Percentiles rank a stretch among this genome's conserved stretches.
Conservation (phyloP, 2,329 filamentous ascomycete species). For the Aspergillus sp. region DNA sequence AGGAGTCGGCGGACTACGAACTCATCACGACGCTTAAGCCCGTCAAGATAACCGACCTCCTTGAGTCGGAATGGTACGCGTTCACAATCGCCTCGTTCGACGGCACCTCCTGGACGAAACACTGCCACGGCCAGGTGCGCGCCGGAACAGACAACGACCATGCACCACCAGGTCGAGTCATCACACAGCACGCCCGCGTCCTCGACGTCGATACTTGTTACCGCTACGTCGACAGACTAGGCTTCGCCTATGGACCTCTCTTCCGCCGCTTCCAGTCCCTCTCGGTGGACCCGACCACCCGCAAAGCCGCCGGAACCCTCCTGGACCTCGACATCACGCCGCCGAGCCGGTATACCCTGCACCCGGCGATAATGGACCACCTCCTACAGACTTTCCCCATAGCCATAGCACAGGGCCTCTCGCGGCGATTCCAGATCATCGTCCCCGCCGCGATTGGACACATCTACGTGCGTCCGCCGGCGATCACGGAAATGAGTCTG, state of each 20-base stretch:
- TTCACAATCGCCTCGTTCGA: conserved; percentile 22
- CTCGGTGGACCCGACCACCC: background rate
- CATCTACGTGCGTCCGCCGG: background rate
- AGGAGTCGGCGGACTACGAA: conserved; percentile 15
- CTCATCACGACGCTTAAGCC: conserved; percentile 22
- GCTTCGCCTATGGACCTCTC: background rate
- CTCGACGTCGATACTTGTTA: background rate
- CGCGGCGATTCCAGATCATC: conserved; percentile 4
- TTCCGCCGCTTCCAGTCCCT: background rate
- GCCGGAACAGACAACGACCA: background rate
- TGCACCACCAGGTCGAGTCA: background rate
- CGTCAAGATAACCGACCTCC: background rate
- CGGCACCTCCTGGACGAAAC: conserved; percentile 20
- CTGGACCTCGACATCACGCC: background rate
- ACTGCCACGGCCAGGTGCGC: conserved; percentile 24
- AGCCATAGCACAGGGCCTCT: background rate
- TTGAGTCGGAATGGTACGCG: conserved; percentile 22
- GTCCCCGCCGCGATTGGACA: conserved; percentile 3
- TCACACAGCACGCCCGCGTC: background rate
- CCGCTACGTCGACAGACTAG: background rate
- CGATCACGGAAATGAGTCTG: background rate
- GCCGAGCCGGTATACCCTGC: background rate
- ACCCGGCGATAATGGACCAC: conserved; percentile 2
- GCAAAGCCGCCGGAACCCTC: background rate
- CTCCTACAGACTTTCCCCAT: background rate